phyloP scores from a whole-genome alignment of 202 grass and related monocot genomes.

The Zizania palustris region DNA sequence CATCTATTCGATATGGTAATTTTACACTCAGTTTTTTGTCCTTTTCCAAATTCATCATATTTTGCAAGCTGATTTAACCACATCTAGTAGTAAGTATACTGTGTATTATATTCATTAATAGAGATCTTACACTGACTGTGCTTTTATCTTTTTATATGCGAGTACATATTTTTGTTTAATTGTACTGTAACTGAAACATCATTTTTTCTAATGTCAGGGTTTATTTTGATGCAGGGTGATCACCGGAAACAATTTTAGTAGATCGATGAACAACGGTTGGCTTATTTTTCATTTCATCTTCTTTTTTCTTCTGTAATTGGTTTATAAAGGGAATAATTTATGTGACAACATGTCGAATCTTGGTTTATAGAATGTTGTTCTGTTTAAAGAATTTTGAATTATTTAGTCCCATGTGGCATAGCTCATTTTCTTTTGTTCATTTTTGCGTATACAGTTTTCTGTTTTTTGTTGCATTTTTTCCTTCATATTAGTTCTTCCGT shows the following conservation, averaged over 20 bases:
- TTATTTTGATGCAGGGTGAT: constrained; percentile 47
- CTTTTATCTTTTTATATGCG: not conserved
- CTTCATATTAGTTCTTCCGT: not conserved
- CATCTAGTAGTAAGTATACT: not conserved
- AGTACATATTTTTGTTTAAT: not conserved
- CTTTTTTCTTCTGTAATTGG: constrained; percentile 54
- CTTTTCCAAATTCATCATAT: constrained; percentile 2
- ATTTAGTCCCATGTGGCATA: constrained; percentile 10
- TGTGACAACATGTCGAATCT: constrained; percentile 54
- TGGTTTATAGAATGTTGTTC: constrained; percentile 64
- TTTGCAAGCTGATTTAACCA: constrained; percentile 4
- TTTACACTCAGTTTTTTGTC: not conserved
- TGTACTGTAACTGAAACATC: not conserved
- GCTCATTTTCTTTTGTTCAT: constrained; percentile 17
- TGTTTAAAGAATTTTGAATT: constrained; percentile 50
- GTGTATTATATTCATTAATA: not conserved
- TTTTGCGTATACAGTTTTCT: constrained; percentile 16
- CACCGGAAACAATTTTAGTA: constrained; percentile 53
- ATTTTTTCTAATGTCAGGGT: constrained; percentile 28
- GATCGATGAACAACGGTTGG: constrained; percentile 45
- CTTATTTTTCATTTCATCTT: constrained; percentile 50
- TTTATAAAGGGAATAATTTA: constrained; percentile 72
- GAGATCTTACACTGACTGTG: not conserved
- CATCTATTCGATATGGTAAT: constrained; percentile 8
- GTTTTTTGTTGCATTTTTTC: not conserved